Evolutionary conservation across 352 stramenopile species (phyloP), one percentile per base, ranked within the genome.

Genomic region (Phytophthora pini): DNA sequence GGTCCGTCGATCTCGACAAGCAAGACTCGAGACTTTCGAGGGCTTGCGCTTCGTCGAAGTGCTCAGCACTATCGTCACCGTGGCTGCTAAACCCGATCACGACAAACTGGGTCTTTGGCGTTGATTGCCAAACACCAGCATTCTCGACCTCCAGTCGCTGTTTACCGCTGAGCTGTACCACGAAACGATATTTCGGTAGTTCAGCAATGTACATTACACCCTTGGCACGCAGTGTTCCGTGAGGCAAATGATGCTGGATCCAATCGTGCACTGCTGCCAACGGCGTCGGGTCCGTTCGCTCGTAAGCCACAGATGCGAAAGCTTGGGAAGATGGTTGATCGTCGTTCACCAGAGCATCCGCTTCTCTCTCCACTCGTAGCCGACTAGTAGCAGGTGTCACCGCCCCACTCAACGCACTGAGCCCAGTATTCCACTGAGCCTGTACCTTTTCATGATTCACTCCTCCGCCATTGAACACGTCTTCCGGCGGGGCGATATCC

Each of bases 91-190:
- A 63, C 24, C 82, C 84, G 11, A 93, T 90, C 39, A 93, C 80
- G 13, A 87, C 80, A 13, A 93, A 85, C 48, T 93, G 82, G 38
- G 82, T 90, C 69, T 87, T 89, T 3, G 84, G 84, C 8, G 73
- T 69, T 27, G 79, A 73, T 24, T 76, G 66, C 84, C 84, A 93
- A 13, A 61, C 46, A 1, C 84, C 84, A 27, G 79, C 68, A 54
- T 88, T 84, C 43, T 88, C 76, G 5, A 93, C 72, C 46, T 93
- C 78, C 56, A 93, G 53, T 56, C 84, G 82, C 36, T 81, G 65
- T 46, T 88, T 88, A 27, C 84, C 84, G 43, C 84, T 93, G 15
- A 91, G 45, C 47, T 93, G 84, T 45, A 93, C 67, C 17, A 91
- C 82, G 46, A 88, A 93, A 29, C 84, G 80, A 39, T 78, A 76